Evolutionary conservation across 1,284 basidiomycete genomes (phyloP), one percentile per base, ranked within the genome.

Genomic region (Malassezia globosa): DNA sequence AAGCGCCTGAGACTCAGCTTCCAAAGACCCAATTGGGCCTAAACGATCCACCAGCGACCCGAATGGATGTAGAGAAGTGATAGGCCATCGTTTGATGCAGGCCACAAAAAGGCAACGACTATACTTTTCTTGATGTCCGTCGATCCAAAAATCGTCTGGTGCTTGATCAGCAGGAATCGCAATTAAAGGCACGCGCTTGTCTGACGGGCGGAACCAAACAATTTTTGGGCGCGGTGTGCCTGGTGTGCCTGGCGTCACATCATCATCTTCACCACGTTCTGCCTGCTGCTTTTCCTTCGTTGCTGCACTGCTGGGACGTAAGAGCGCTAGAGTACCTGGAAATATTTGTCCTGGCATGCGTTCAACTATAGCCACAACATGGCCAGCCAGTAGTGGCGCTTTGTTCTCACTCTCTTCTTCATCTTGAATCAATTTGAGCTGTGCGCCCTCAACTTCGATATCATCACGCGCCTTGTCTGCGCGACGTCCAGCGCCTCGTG

Each of bases 401-500:
- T 62, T 23, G 61, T 68, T 26, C 68, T 97, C 94, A 31, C 87
- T 95, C 36, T 96, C 90, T 49, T 66, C 64, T 75, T 95, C 90
- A 64, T 97, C 94, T 64, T 96, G 92, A 58, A 97, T 92, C 48
- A 99, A 75, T 76, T 87, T 85, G 58, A 96, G 76, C 7, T 90
- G 92, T 73, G 96, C 92, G 6, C 94, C 94, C 76, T 99, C 94
- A 27, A 99, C 94, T 72, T 99, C 94, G 23, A 97, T 89, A 64
- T 97, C 94, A 68, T 99, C 94, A 75, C 95, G 95, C 79, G 96
- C 96, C 81, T 99, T 99, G 77, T 97, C 94, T 60, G 90, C 85
- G 75, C 86, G 89, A 66, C 89, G 84, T 41, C 81, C 82, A 21
- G 46, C 22, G 25, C 21, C n/a, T 1, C 23, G 42, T 21, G 42